Conservation (phyloP, 176 grass and related monocot species). For the Coix lacrymajobi region DNA sequence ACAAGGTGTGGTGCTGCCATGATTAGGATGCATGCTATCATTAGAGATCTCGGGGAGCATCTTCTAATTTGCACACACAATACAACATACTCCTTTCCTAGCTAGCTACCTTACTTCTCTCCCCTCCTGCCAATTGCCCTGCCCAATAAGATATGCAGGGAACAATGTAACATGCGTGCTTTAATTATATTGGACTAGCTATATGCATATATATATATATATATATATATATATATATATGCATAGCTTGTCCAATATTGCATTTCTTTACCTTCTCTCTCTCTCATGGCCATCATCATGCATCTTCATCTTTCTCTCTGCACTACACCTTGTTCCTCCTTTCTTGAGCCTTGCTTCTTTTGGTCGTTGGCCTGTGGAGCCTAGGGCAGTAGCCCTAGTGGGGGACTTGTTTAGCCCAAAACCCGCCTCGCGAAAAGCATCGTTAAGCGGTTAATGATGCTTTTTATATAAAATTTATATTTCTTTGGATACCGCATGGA, state of each 20-base stretch:
- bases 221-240: not conserved
- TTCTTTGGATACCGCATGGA: not conserved
- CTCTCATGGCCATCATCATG: not conserved
- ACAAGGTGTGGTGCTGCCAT: conserved; percentile 22
- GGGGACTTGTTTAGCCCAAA: not conserved
- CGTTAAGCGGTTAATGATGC: conserved; percentile 16
- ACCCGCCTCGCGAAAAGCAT: conserved; percentile 4
- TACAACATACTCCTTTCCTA: not conserved
- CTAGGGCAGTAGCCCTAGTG: not conserved
- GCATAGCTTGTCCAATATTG: conserved; percentile 12
- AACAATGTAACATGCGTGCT: conserved; percentile 56
- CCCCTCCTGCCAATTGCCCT: not conserved
- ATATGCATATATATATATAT: not conserved
- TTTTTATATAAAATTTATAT: not conserved
- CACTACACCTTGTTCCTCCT: conserved; percentile 31
- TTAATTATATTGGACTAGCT: too few relatives aligned
- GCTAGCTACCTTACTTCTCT: not conserved
- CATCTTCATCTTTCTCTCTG: conserved; percentile 17
- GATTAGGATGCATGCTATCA: conserved; percentile 54
- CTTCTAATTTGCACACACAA: conserved; percentile 30
- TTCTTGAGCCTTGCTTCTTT: conserved; percentile 38
- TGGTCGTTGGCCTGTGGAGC: conserved; percentile 15
- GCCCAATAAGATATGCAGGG: conserved; percentile 33
- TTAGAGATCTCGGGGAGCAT: conserved; percentile 44
- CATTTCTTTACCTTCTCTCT: not conserved